These are phyloP conservation scores for Sporothrix mexicana DNA, from an alignment of 2,329 filamentous ascomycete species.

Conservation along the genomic window DNA sequence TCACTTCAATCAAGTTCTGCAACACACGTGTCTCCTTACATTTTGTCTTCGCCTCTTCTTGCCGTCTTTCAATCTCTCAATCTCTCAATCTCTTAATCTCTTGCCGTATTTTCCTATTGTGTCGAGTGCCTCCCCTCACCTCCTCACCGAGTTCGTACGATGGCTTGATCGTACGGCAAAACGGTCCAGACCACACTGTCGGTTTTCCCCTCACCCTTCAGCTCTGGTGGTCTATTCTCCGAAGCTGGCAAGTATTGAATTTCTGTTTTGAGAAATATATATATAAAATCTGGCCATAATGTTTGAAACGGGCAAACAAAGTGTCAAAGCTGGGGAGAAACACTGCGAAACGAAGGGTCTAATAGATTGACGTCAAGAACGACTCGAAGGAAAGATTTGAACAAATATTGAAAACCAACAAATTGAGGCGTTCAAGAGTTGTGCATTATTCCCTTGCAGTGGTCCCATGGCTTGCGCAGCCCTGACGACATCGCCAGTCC, in stretches of 20 bases:
- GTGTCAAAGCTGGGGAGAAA: background rate
- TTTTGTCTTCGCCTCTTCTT: background rate
- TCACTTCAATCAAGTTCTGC: background rate
- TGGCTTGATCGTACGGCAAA: constrained; percentile 5
- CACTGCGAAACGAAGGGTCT: background rate
- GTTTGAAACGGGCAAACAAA: background rate
- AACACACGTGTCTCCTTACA: background rate
- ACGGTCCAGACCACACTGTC: background rate
- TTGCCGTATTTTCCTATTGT: background rate
- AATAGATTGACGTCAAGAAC: background rate
- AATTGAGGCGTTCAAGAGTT: background rate
- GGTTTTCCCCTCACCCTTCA: background rate
- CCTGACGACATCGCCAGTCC: background rate
- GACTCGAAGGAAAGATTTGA: background rate
- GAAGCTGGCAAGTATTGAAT: background rate
- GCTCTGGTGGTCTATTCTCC: background rate
- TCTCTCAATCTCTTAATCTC: background rate
- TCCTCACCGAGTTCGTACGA: constrained; percentile 10
- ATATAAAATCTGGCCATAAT: background rate
- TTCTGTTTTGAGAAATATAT: no score
- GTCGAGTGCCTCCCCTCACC: background rate
- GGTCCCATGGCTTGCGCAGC: constrained; percentile 4
- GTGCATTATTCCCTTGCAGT: constrained; percentile 5
- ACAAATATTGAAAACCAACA: background rate
- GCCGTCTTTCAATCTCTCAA: background rate